These are phyloP conservation scores for Solanum clarkiae DNA, from an alignment of 257 asterid species.

Conservation along the genomic window DNA sequence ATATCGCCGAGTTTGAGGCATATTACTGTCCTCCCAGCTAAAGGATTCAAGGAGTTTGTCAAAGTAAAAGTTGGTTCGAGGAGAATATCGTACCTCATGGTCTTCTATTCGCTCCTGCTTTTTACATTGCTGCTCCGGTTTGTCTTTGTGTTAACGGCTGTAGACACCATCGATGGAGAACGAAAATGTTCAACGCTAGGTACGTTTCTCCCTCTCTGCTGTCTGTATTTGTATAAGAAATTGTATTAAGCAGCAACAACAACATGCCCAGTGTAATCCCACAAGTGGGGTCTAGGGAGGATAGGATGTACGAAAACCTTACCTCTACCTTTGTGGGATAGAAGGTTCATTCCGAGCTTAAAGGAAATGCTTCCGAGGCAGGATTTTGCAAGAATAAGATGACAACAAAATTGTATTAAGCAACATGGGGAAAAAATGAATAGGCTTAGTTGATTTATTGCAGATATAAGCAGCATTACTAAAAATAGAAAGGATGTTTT, in stretches of 20 bases:
- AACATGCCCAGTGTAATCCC: not conserved
- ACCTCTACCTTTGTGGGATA: no score
- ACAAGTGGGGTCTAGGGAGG: no score
- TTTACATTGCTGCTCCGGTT: constrained; percentile 70
- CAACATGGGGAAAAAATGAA: not conserved
- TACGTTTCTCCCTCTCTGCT: constrained; percentile 2
- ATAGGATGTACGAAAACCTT: no score
- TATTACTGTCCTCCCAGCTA: constrained; percentile 50
- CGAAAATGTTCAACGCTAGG: constrained; percentile 48
- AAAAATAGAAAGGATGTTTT: not conserved
- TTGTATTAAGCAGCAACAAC: not conserved
- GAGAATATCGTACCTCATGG: constrained; percentile 49
- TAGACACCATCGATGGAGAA: constrained; percentile 55
- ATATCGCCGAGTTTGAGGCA: constrained; percentile 81
- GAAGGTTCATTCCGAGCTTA: not conserved
- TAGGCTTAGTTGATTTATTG: not conserved
- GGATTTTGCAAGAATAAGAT: no score
- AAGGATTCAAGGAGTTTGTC: constrained; percentile 59
- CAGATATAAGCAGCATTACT: not conserved
- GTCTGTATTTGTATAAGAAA: not conserved
- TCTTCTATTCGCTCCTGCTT: constrained; percentile 54
- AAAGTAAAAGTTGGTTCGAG: constrained; percentile 63
- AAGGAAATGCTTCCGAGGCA: no score
- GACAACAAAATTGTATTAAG: not conserved
- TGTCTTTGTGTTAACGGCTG: constrained; percentile 54